Conservation (phyloP, 75 land plant species). For the Pinus tabuliformis region DNA sequence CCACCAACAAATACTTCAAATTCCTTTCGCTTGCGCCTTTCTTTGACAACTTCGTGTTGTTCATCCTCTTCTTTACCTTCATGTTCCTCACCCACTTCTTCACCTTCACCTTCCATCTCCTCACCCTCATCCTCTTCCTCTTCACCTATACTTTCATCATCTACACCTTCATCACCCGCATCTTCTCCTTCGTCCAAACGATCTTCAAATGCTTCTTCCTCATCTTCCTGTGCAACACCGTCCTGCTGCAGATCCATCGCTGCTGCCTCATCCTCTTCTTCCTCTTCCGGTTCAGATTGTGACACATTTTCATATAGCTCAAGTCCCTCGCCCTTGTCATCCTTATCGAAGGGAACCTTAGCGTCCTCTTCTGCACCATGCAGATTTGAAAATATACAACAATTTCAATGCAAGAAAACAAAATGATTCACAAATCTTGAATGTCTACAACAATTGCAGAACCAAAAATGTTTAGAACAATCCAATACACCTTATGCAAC, state of each 20-base stretch:
- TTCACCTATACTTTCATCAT: conserved; percentile 16
- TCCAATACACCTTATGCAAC: no score
- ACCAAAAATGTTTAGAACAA: no score
- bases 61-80: conserved; percentile 12
- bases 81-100: conserved; percentile 13
- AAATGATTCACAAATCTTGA: no score
- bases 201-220: conserved; percentile 41
- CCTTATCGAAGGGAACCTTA: conserved; percentile 48
- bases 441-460: no score
- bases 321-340: conserved; percentile 60
- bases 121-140: conserved; percentile 26
- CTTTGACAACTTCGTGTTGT: conserved; percentile 19
- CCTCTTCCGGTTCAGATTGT: conserved; percentile 62
- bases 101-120: conserved; percentile 13
- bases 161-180: conserved; percentile 35
- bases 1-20: conserved; percentile 64
- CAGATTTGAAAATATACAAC: no score
- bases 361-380: conserved; percentile 17
- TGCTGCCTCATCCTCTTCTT: neutral
- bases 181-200: conserved; percentile 23
- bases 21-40: conserved; percentile 36
- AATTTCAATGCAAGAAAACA: no score
- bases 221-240: conserved; percentile 34
- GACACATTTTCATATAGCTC: conserved; percentile 67
- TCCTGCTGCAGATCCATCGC: conserved; percentile 14